phyloP scores from a whole-genome alignment of 257 asterid genomes.

The Coffea eugenioides region DNA sequence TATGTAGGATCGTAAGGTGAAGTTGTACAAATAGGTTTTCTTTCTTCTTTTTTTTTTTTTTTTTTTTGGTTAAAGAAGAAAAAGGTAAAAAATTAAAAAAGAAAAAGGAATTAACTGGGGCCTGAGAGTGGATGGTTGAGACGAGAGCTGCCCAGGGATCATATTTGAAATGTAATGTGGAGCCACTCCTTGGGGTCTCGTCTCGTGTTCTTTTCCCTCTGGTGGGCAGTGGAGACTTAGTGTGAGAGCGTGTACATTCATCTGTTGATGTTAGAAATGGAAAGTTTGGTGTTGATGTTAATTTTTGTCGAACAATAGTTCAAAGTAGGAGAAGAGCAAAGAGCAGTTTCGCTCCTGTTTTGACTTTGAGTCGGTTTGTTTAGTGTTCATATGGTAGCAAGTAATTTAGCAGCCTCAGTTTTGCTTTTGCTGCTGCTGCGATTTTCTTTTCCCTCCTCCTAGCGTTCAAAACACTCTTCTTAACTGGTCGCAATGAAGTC shows the following conservation, averaged over 20 bases:
- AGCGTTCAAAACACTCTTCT: too few species aligned
- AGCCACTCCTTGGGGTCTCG: not conserved
- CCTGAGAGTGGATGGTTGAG: not conserved
- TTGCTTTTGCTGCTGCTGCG: too few species aligned
- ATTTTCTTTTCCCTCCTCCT: not conserved
- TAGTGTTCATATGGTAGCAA: too few species aligned
- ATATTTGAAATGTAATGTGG: slow-evolving; percentile 18
- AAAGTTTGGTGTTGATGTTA: slow-evolving; percentile 19
- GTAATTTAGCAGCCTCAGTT: too few species aligned
- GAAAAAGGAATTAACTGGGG: not conserved
- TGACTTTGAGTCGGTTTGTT: not conserved
- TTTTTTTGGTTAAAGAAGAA: not conserved
- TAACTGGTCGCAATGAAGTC: too few species aligned
- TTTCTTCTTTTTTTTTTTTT: too few species aligned
- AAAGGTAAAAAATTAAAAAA: not conserved
- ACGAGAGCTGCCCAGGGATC: slow-evolving; percentile 20
- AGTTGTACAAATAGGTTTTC: not conserved
- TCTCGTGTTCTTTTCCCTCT: not conserved
- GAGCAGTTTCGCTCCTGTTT: slow-evolving; percentile 13
- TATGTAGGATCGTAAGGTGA: slow-evolving; percentile 9
- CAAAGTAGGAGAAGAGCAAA: slow-evolving; percentile 12
- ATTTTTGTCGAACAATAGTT: slow-evolving; percentile 14
- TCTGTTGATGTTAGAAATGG: slow-evolving; percentile 14
- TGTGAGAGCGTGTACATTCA: slow-evolving; percentile 36
- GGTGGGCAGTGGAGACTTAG: slow-evolving; percentile 14